These are phyloP conservation scores for Canna indica DNA, from an alignment of 176 grass and related monocot species.

Conservation along the genomic window DNA sequence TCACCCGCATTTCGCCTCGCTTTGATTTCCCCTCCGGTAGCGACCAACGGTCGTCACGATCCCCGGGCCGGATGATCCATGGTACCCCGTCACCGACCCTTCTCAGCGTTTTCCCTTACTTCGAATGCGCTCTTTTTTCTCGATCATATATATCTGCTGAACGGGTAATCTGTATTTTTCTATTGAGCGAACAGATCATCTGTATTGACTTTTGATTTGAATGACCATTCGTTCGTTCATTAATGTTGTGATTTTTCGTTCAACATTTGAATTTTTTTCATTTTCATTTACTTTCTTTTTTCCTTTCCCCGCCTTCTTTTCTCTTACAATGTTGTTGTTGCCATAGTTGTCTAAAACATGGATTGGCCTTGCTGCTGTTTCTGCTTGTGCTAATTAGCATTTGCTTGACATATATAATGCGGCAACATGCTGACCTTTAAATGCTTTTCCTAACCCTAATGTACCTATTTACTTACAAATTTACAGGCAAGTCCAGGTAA, in stretches of 20 bases:
- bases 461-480: not conserved
- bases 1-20: not conserved
- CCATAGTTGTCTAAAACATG: not conserved
- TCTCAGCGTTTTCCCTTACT: not conserved
- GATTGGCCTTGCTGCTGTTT: not conserved
- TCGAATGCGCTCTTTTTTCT: not conserved
- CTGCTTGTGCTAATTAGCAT: not conserved
- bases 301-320: too few relatives aligned
- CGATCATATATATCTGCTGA: not conserved
- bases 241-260: too few relatives aligned
- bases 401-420: not conserved
- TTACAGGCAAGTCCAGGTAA: not conserved
- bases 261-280: too few relatives aligned
- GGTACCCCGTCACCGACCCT: not conserved
- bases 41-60: not conserved
- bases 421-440: not conserved
- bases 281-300: too few relatives aligned
- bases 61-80: constrained; percentile 3
- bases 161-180: too few relatives aligned
- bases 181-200: too few relatives aligned
- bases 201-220: too few relatives aligned
- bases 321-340: too few relatives aligned
- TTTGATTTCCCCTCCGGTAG: not conserved
- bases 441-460: not conserved
- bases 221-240: too few relatives aligned